Base-by-base conservation (phyloP, 768 basidiomycete genomes). In the Lactifluus hygrophoroides region DNA sequence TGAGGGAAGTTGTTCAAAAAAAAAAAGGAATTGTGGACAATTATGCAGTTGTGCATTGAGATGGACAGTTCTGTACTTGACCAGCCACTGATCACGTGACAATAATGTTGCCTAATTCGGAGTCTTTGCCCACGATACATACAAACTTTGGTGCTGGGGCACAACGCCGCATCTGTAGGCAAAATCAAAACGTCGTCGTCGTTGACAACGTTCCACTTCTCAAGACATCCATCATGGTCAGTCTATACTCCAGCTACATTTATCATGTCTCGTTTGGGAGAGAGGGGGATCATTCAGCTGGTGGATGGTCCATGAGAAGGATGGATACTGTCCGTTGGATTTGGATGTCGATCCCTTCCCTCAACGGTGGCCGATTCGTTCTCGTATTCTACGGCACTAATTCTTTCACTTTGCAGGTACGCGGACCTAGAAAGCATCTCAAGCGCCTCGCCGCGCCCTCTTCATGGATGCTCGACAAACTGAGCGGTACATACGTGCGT, bases 391-490 rank as follows among this genome's bases (percentile, higher is more conserved):
- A 17, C 27, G 46, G 35, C 56, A 51, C 70, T 71, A 52, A 70
- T 49, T 6, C 30, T n/a, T 14, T 10, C 3, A 30, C 69, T 65
- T 65, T 66, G 21, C 66, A 96, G 94, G 93, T 83, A 71, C 88
- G 94, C 75, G 94, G 94, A 85, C 94, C 94, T 64, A 96, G 90
- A 88, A 96, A 96, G 77, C 94, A 97, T 73, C 83, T 97, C 79
- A 97, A 97, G 83, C 90, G 95, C 71, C 84, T 98, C 60, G 85
- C 86, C 66, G 96, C 96, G 62, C 96, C 96, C 64, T 95, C 93
- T 47, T 88, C 92, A 79, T 99, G 96, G 96, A 97, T 99, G 94
- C 83, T 99, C 64, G 93, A 98, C 82, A 99, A 99, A 80, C 76
- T 99, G 69, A 86, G 89, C 76, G 92, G 92, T 60, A 93, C 92